A percentile compares a stretch with the other conserved stretches of the same genome.
phyloP scores from a whole-genome alignment of 306 rosid species.

The Quercus agrifolia region DNA sequence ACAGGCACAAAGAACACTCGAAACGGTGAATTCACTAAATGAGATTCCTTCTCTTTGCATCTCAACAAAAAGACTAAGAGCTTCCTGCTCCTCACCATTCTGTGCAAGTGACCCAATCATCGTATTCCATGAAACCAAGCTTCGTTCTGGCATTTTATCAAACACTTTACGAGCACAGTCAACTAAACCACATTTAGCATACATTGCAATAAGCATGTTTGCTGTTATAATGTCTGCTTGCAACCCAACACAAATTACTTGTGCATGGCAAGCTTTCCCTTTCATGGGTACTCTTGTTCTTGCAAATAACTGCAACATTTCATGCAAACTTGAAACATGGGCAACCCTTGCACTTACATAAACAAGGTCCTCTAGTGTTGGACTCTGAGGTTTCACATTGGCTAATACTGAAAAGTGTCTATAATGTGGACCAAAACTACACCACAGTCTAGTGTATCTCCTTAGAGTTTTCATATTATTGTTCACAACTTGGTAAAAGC shows the following conservation, averaged over 20 bases:
- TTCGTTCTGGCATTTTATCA: conserved; percentile 63
- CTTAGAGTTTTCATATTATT: conserved; percentile 36
- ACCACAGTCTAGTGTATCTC: conserved; percentile 22
- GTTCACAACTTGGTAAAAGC: conserved; percentile 12
- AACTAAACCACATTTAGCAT: conserved; percentile 59
- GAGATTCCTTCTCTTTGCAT: conserved; percentile 69
- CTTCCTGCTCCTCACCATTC: conserved; percentile 52
- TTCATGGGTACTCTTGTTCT: conserved; percentile 35
- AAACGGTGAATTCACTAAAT: conserved; percentile 72
- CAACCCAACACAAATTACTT: conserved; percentile 47
- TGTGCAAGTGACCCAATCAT: conserved; percentile 71
- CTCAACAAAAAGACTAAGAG: conserved; percentile 50
- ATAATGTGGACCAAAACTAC: conserved; percentile 1
- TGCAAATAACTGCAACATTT: conserved; percentile 52
- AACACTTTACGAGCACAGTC: conserved; percentile 51
- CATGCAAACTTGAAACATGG: conserved; percentile 43
- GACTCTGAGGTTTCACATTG: conserved; percentile 12
- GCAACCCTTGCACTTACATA: conserved; percentile 16
- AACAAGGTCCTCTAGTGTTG: conserved; percentile 24
- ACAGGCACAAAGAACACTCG: conserved; percentile 79
- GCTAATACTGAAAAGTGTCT: conserved; percentile 39
- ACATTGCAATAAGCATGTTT: conserved; percentile 74
- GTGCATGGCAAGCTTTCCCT: conserved; percentile 75
- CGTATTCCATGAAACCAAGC: conserved; percentile 82
- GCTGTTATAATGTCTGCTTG: conserved; percentile 50